These are phyloP conservation scores for Arctium lappa DNA, from an alignment of 129 eudicot species.

Conservation along the genomic window DNA sequence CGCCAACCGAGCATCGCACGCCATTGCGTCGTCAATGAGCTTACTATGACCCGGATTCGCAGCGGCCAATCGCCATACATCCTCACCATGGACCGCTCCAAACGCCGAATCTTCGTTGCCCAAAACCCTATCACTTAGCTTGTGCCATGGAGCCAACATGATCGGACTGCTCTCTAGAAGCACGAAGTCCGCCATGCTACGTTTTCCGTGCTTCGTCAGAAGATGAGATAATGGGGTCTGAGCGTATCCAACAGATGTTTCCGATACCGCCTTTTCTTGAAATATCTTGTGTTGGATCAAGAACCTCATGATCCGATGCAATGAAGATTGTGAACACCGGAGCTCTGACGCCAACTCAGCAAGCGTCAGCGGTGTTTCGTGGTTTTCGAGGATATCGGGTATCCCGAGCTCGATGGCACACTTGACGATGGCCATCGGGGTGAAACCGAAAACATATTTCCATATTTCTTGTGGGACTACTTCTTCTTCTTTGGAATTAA, in stretches of 20 bases:
- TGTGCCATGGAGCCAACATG: constrained; percentile 66
- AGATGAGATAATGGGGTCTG: constrained; percentile 67
- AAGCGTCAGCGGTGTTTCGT: constrained; percentile 34
- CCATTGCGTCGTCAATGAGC: constrained; percentile 71
- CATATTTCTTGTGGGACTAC: constrained; percentile 43
- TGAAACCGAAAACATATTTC: constrained; percentile 50
- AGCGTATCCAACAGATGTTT: constrained; percentile 31
- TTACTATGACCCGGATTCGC: constrained; percentile 43
- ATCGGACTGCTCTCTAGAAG: constrained; percentile 40
- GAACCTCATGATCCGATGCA: constrained; percentile 72
- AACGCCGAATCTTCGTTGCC: constrained; percentile 30
- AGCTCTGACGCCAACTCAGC: constrained; percentile 46
- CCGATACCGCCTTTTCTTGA: constrained; percentile 18
- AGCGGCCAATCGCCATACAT: constrained; percentile 52
- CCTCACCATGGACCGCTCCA: constrained; percentile 42
- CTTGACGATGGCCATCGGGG: constrained; percentile 66
- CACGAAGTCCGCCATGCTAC: constrained; percentile 51
- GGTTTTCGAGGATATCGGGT: constrained; percentile 53
- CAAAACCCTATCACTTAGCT: constrained; percentile 38
- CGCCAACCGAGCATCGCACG: constrained; percentile 52
- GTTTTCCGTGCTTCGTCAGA: constrained; percentile 27
- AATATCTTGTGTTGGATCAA: constrained; percentile 49
- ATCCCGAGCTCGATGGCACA: constrained; percentile 72
- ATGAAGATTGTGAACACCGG: constrained; percentile 45
- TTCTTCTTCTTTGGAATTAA: constrained; percentile 27